Conservation (phyloP, 2,329 filamentous ascomycete genomes). For the Cladosporium sp. region DNA sequence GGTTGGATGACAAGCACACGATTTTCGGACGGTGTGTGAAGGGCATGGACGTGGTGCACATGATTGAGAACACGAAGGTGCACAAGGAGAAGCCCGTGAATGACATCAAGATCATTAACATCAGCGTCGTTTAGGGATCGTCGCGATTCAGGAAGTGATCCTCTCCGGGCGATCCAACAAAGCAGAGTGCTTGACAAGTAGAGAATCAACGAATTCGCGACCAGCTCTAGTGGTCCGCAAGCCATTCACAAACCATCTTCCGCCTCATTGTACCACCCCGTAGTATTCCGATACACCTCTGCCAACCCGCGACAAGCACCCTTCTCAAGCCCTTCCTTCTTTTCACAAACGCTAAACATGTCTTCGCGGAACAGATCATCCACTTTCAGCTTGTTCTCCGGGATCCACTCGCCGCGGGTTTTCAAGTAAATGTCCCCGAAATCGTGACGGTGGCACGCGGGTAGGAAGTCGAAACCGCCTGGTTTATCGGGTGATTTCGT, state of each 20-base stretch:
- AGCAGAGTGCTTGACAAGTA: too few relatives aligned
- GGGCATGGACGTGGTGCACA: conserved; percentile 90
- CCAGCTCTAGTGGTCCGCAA: too few relatives aligned
- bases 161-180: too few relatives aligned
- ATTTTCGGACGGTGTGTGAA: conserved; percentile 89
- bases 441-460: conserved; percentile 5
- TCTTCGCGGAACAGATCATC: conserved; percentile 1
- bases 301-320: too few relatives aligned
- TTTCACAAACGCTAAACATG: neutral
- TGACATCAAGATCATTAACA: conserved; percentile 95
- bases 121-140: conserved; percentile 45
- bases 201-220: too few relatives aligned
- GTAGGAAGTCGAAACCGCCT: conserved; percentile 2
- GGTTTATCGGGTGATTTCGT: neutral
- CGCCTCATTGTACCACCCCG: too few relatives aligned
- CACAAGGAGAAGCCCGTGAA: conserved; percentile 92
- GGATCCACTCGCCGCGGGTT: conserved; percentile 5
- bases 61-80: conserved; percentile 86
- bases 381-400: neutral
- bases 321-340: neutral
- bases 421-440: conserved; percentile 1
- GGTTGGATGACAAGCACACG: conserved; percentile 94
- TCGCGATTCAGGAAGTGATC: too few relatives aligned
- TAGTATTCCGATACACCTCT: too few relatives aligned
- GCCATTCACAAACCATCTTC: too few relatives aligned